Conservation (phyloP, 352 stramenopile genomes). For the Blastocystis sp. region DNA sequence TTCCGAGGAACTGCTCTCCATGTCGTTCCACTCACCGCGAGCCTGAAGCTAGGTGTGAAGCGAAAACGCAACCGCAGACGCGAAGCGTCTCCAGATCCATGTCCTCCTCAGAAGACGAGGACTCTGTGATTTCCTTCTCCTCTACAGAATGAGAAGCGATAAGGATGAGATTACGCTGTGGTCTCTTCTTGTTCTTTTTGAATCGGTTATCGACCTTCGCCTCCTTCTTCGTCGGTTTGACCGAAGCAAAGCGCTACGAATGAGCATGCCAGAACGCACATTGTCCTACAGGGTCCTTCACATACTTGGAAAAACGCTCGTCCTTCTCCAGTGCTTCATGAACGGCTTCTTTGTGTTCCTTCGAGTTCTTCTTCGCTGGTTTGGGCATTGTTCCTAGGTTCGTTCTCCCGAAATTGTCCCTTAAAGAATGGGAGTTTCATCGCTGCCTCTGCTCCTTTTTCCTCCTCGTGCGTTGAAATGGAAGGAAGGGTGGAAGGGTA, state of each 20-base stretch:
- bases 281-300: slow-evolving; percentile 9
- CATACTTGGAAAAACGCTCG: slow-evolving; percentile 42
- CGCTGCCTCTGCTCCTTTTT: neutral
- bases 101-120: neutral
- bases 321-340: slow-evolving; percentile 56
- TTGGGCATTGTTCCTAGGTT: slow-evolving; percentile 29
- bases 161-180: neutral
- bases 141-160: neutral
- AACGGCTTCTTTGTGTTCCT: neutral
- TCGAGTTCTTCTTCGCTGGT: neutral
- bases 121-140: slow-evolving; percentile 12
- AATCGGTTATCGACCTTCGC: slow-evolving; percentile 57
- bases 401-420: neutral
- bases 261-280: neutral
- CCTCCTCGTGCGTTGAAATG: neutral
- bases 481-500: too few relatives aligned
- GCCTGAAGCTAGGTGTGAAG: slow-evolving; percentile 7
- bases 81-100: neutral
- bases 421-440: slow-evolving; percentile 27
- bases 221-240: slow-evolving; percentile 30
- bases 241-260: slow-evolving; percentile 10
- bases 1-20: slow-evolving; percentile 6
- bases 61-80: neutral
- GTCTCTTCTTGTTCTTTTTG: slow-evolving; percentile 2
- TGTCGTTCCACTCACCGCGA: slow-evolving; percentile 26